Evolutionary conservation across 2,329 filamentous ascomycete genomes (phyloP), one percentile per base, ranked within the genome.

Genomic region (Macrophomina pseudophaseolina): DNA sequence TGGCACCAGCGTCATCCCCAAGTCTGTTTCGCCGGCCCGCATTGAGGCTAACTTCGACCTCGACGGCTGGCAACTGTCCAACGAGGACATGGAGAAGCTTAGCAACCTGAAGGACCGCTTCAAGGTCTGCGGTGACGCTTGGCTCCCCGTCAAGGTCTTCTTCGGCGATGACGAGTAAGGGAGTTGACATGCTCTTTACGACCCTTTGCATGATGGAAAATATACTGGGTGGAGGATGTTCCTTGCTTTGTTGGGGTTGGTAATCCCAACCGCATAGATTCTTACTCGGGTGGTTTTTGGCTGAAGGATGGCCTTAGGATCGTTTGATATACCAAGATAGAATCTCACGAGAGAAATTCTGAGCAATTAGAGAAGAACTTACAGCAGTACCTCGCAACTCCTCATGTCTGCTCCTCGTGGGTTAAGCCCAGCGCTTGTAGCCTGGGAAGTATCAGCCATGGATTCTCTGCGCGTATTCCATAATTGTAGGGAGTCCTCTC

Each of bases 1-100:
- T 75, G 92, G 90, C 67, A 92, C 90, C 83, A 91, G 88, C 70
- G 92, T 97, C 63, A 93, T 97, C 73, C 92, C 92, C 73, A 97
- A 97, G 86, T 91, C 87, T 63, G 90, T 94, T 67, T 93, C 87
- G 71, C 86, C 88, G 71, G 83, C 83, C 64, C 87, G 92, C 49
- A 93, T 97, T 74, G 84, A 91, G 79, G 86, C 82, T 69, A 96
- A 97, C 84, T 92, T 88, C 72, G 86, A 90, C 77, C 83, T 83
- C 30, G 87, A 93, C 77, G 91, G 90, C 64, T 94, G 89, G 88
- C 83, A 87, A 67, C 80, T 96, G 78, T 89, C 86, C 3, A 85
- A 86, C 3, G 91, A 92, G 54, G 92, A 97, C 82, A 78, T 94
- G 60, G 83, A 85, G 72, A 82, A 86, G 78, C 83, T 97, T 59